Evolutionary conservation across 352 stramenopile genomes (phyloP), one percentile per base, ranked within the genome.

Genomic region (Phytophthora constricta): DNA sequence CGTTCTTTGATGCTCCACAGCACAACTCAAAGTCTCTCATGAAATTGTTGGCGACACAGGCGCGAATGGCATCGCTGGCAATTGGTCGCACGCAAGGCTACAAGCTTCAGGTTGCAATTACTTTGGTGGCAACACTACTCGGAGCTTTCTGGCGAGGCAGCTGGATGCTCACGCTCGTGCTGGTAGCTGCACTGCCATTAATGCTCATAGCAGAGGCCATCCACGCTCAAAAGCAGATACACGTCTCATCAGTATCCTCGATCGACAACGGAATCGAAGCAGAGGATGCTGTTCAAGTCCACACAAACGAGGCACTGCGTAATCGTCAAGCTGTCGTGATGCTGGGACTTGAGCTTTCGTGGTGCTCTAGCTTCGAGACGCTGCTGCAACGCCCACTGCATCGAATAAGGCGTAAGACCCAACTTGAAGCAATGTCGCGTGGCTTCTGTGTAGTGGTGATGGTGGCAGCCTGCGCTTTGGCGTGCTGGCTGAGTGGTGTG

Each of bases 1-100:
- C 72, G 0, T 97, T 88, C 64, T 97, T 96, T 39, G 89, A 97
- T 52, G 58, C 65, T 0, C 62, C 76, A 11, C 33, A 76, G n/a
- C 71, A 96, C 57, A 70, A 73, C 0, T 59, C 84, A 0, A 82
- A 87, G 10, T 67, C 62, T 4, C 46, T 95, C 13, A 82, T 88
- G 9, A 74, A 89, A 2, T 77, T 74, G 8, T 69, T 92, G 4
- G 69, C 85, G 5, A 74, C 77, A 14, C 77, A 94, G 14, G 75
- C 79, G 0, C 55, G 87, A 1, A 81, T 65, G n/a, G 76, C 84
- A 14, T 70, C 80, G 1, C 56, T 82, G 9, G 50, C 70, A 20
- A 67, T 80, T 7, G 79, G 79, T 4, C 72, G 83, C 14, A 47
- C 63, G 20, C 80, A 89, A 58, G 75, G 72, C n/a, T 74, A 71